Conservation (phyloP, 768 basidiomycete genomes). For the Leccinellum luteum region DNA sequence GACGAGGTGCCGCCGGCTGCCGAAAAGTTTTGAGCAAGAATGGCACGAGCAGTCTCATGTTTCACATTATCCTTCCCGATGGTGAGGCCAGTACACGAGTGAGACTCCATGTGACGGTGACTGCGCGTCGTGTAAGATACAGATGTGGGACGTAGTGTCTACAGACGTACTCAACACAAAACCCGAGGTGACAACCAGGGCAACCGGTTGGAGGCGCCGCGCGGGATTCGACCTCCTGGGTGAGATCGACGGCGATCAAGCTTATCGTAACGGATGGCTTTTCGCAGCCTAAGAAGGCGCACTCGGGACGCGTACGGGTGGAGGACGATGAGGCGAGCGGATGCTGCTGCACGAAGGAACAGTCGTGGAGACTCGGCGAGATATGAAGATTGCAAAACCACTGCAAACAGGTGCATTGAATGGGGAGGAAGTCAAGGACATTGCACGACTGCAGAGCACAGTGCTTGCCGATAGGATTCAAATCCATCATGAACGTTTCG, state of each 20-base stretch:
- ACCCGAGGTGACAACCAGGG: conserved; percentile 50
- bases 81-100: conserved; percentile 43
- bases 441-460: conserved; percentile 63
- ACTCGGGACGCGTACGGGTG: conserved; percentile 41
- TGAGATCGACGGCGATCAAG: conserved; percentile 20
- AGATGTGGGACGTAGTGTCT: background rate
- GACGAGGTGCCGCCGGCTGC: conserved; percentile 6
- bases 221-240: conserved; percentile 14
- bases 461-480: conserved; percentile 58
- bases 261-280: conserved; percentile 53
- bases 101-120: conserved; percentile 65
- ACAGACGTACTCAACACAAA: conserved; percentile 58
- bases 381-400: conserved; percentile 68
- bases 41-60: conserved; percentile 48
- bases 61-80: conserved; percentile 24
- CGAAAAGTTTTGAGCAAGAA: conserved; percentile 55
- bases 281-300: conserved; percentile 48
- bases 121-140: conserved; percentile 35
- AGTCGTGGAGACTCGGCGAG: conserved; percentile 57
- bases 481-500: conserved; percentile 38
- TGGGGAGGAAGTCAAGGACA: conserved; percentile 73
- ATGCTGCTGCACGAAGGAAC: conserved; percentile 29
- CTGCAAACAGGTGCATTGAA: conserved; percentile 57
- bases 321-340: background rate
- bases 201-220: conserved; percentile 34